Percentiles rank a stretch among this genome's conserved stretches.
Evolutionary conservation across 176 grass and related monocot species (phyloP).

Genomic region (Oryza glumipatula): DNA sequence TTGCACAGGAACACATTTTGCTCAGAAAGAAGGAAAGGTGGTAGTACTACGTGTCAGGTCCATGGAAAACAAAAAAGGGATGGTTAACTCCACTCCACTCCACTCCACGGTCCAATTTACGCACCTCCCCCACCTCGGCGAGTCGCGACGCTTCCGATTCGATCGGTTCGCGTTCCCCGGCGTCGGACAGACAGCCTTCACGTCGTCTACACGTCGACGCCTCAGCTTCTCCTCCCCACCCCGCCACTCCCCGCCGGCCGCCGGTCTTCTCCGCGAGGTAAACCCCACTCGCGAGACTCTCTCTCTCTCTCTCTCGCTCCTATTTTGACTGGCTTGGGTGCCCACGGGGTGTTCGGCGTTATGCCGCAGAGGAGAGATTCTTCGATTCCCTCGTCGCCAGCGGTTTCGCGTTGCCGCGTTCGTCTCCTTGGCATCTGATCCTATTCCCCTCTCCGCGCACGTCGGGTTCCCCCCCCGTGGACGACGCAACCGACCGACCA

Average conservation of each 20-base stretch:
- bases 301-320: neutral
- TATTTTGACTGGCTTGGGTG: neutral
- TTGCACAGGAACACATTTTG: no score
- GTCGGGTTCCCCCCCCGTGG: neutral
- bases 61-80: no score
- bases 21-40: no score
- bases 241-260: neutral
- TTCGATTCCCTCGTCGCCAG: neutral
- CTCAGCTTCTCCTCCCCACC: no score
- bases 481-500: conserved; percentile 12
- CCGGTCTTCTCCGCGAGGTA: neutral
- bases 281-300: neutral
- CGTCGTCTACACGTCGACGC: no score
- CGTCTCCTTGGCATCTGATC: conserved; percentile 30
- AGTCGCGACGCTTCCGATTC: no score
- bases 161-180: no score
- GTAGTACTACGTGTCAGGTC: no score
- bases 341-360: conserved; percentile 24
- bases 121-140: no score
- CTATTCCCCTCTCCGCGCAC: neutral
- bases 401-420: neutral
- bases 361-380: conserved; percentile 18
- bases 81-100: no score
- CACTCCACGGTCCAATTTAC: no score
- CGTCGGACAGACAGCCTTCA: no score